phyloP scores from a whole-genome alignment of 163 green algal species.

The Trebouxiophyceae sp. region DNA sequence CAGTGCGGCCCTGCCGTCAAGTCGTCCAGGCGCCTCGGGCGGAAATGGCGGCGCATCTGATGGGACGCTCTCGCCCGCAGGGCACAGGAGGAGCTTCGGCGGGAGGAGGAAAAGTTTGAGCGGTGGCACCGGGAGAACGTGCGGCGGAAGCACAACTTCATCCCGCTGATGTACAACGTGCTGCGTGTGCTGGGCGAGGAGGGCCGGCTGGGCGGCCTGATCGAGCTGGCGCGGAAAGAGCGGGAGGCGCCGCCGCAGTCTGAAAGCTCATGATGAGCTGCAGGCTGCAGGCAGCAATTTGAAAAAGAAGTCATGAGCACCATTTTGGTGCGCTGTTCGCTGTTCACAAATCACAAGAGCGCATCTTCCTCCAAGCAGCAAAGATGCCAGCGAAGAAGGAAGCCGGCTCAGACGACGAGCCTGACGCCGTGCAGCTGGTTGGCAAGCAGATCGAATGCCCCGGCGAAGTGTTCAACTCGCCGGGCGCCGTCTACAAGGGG shows the following conservation, averaged over 20 bases:
- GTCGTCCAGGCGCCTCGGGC: neutral
- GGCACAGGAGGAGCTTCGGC: neutral
- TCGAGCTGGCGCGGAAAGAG: conserved; percentile 31
- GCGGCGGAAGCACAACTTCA: conserved; percentile 87
- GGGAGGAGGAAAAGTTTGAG: conserved; percentile 52
- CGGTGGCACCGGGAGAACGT: conserved; percentile 83
- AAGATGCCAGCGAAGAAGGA: too few species aligned
- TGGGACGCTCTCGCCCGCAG: neutral
- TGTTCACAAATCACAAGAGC: too few species aligned
- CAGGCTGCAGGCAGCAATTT: neutral
- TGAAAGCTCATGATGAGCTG: too few species aligned
- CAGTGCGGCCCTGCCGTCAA: neutral
- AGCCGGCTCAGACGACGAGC: too few species aligned
- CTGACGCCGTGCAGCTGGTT: too few species aligned
- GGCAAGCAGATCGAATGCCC: too few species aligned
- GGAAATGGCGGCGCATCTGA: neutral
- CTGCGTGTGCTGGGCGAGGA: conserved; percentile 78
- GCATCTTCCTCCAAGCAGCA: too few species aligned
- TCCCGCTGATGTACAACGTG: conserved; percentile 83
- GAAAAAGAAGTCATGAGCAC: neutral
- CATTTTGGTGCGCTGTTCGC: neutral
- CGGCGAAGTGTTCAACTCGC: neutral
- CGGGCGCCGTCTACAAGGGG: neutral
- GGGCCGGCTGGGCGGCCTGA: conserved; percentile 59
- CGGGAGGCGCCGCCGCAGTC: conserved; percentile 5